phyloP scores from a whole-genome alignment of 2,329 filamentous ascomycete species.

The Sporothrix inflata region DNA sequence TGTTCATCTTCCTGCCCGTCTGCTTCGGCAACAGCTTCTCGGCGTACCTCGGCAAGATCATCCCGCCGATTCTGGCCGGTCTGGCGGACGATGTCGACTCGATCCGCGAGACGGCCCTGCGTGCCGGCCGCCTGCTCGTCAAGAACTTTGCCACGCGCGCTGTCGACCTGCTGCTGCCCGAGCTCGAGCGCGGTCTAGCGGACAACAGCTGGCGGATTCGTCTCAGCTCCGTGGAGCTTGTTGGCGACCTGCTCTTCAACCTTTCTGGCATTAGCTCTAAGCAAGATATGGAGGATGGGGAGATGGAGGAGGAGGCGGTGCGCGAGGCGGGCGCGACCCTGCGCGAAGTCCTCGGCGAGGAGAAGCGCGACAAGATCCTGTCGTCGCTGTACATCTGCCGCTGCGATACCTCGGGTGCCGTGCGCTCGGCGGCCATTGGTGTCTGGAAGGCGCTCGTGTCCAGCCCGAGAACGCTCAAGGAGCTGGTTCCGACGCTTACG shows the following conservation, averaged over 20 bases:
- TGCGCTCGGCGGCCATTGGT: constrained; percentile 83
- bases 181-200: constrained; percentile 93
- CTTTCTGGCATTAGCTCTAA: constrained; percentile 89
- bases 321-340: constrained; percentile 91
- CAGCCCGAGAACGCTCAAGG: constrained; percentile 88
- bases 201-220: constrained; percentile 97
- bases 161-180: constrained; percentile 90
- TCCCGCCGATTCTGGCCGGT: constrained; percentile 90
- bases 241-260: constrained; percentile 96
- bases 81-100: constrained; percentile 95
- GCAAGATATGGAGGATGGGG: constrained; percentile 65
- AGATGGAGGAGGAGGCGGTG: constrained; percentile 74
- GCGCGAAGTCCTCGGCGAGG: constrained; percentile 89
- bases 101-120: constrained; percentile 93
- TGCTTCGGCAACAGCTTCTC: constrained; percentile 99
- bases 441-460: constrained; percentile 98
- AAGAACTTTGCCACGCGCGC: constrained; percentile 98
- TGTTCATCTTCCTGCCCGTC: constrained; percentile 98
- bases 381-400: constrained; percentile 98
- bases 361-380: constrained; percentile 94
- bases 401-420: constrained; percentile 90
- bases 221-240: constrained; percentile 95
- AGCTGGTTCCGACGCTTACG: constrained; percentile 90
- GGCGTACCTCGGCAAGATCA: constrained; percentile 92
- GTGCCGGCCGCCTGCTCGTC: constrained; percentile 89